phyloP scores from a whole-genome alignment of 345 rosid genomes.

The Zanthoxylum bungeanum region DNA sequence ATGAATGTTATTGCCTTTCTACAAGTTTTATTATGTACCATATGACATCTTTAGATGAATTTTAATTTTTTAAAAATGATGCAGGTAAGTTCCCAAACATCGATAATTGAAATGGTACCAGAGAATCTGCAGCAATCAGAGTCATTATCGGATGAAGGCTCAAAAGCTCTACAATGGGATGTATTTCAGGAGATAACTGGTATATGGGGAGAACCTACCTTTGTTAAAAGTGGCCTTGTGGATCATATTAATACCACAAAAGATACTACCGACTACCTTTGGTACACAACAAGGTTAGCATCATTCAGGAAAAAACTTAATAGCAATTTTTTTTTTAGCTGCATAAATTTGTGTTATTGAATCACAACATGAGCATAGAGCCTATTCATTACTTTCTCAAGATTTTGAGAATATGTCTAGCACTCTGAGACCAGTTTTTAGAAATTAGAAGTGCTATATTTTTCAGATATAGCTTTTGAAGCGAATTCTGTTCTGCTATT shows the following conservation, averaged over 20 bases:
- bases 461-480: constrained; percentile 10
- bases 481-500: constrained; percentile 17
- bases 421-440: not conserved
- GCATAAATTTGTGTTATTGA: no score
- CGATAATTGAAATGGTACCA: constrained; percentile 73
- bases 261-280: constrained; percentile 88
- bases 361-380: no score
- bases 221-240: constrained; percentile 50
- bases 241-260: constrained; percentile 87
- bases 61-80: not conserved
- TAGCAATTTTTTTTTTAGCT: not conserved
- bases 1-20: no score
- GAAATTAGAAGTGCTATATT: not conserved
- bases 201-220: constrained; percentile 72
- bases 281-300: constrained; percentile 91
- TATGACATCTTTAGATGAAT: no score
- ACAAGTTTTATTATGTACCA: no score
- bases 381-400: not conserved
- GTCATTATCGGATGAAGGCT: constrained; percentile 19
- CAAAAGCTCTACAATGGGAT: constrained; percentile 63
- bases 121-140: constrained; percentile 52
- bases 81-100: constrained; percentile 67
- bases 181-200: constrained; percentile 66
- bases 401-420: no score
- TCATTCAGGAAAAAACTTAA: not conserved